These are phyloP conservation scores for Dioszegia hungarica DNA, from an alignment of 768 basidiomycete species.

Conservation along the genomic window DNA sequence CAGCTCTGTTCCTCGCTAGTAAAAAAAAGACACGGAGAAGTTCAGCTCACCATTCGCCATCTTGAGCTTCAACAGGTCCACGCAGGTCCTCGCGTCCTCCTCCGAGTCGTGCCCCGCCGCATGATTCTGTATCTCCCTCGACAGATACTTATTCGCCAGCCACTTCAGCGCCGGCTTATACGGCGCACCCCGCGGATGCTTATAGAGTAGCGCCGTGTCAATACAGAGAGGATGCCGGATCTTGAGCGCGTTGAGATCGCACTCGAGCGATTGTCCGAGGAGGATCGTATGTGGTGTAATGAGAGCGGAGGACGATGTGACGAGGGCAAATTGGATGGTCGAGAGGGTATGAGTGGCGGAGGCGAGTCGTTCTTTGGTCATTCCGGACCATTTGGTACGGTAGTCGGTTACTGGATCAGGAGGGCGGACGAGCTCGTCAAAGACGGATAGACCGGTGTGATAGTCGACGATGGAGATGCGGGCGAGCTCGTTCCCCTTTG, in stretches of 20 bases:
- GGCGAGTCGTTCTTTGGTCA: constrained; percentile 68
- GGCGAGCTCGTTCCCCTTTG: constrained; percentile 83
- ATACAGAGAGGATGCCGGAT: constrained; percentile 80
- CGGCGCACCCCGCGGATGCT: constrained; percentile 88
- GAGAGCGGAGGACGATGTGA: constrained; percentile 52
- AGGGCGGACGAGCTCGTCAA: constrained; percentile 87
- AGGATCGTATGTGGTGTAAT: constrained; percentile 62
- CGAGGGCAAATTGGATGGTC: constrained; percentile 68
- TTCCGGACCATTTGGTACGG: constrained; percentile 92
- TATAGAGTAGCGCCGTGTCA: constrained; percentile 83
- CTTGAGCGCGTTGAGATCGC: constrained; percentile 82
- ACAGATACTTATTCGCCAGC: constrained; percentile 91
- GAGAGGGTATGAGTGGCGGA: constrained; percentile 70
- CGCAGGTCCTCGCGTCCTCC: constrained; percentile 84
- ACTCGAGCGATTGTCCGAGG: constrained; percentile 91
- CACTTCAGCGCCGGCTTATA: constrained; percentile 94
- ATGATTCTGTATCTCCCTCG: constrained; percentile 71
- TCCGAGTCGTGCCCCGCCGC: constrained; percentile 78
- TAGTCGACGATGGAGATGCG: constrained; percentile 80
- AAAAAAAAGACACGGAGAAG: not conserved
- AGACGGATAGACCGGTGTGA: constrained; percentile 65
- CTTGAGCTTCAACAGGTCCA: constrained; percentile 79
- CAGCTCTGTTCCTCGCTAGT: not conserved
- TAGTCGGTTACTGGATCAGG: constrained; percentile 80
- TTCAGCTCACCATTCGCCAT: constrained; percentile 60